Evolutionary conservation across 2,329 filamentous ascomycete genomes (phyloP).

Genomic region (Monosporascus sp.): DNA sequence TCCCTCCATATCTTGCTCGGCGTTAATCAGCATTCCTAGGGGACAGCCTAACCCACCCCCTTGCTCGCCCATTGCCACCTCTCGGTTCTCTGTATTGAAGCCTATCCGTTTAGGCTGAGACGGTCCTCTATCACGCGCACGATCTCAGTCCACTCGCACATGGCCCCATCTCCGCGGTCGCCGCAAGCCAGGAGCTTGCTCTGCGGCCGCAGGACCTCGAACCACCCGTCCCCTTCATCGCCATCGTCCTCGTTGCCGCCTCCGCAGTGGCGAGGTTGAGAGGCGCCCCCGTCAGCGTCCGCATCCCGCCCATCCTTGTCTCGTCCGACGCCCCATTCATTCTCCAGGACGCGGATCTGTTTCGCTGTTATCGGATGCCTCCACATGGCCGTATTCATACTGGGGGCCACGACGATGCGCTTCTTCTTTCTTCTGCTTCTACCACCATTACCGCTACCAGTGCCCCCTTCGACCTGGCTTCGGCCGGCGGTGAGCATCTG

Average conservation of each 20-base stretch:
- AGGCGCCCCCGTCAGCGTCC: constrained; percentile 2
- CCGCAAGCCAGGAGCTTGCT: constrained; percentile 80
- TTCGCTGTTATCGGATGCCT: constrained; percentile 66
- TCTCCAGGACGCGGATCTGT: constrained; percentile 64
- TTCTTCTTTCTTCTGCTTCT: constrained; percentile 41
- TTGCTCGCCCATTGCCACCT: no score
- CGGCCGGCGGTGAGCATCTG: no score
- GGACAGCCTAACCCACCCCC: no score
- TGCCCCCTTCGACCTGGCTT: neutral
- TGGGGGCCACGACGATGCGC: constrained; percentile 48
- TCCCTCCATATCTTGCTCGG: no score
- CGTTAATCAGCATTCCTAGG: no score
- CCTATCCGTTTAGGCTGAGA: constrained; percentile 28
- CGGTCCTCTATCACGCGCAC: constrained; percentile 57
- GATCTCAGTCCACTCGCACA: constrained; percentile 76
- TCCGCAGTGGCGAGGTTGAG: neutral
- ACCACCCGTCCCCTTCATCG: constrained; percentile 41
- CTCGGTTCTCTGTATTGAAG: no score
- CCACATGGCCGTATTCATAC: constrained; percentile 91
- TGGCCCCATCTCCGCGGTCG: constrained; percentile 75
- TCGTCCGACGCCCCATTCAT: constrained; percentile 62
- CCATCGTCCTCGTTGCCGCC: constrained; percentile 25
- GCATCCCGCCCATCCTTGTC: neutral
- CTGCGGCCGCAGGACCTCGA: constrained; percentile 68
- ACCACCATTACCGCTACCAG: constrained; percentile 1